A percentile compares a stretch with the other conserved stretches of the same genome.
Conservation (phyloP, 2,329 filamentous ascomycete species). For the Lachnellula subtilissima region DNA sequence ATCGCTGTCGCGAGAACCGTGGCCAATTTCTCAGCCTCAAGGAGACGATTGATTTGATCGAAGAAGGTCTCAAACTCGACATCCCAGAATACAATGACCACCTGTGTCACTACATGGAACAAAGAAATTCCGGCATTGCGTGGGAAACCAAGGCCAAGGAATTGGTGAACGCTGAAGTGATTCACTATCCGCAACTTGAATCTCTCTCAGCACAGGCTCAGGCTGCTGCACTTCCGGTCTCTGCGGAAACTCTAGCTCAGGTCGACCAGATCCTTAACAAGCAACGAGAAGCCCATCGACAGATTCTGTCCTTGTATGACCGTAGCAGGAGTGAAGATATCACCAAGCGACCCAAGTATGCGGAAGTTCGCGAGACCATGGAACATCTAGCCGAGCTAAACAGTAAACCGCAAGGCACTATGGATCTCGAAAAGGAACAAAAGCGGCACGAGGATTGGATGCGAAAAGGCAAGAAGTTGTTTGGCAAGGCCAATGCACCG, state of each 20-base stretch:
- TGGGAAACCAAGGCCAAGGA: conserved; percentile 95
- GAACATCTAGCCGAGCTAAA: conserved; percentile 83
- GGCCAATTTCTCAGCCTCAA: conserved; percentile 65
- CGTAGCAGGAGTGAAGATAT: conserved; percentile 72
- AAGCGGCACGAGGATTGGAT: conserved; percentile 99
- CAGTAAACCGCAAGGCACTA: conserved; percentile 83
- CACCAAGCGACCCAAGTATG: conserved; percentile 76
- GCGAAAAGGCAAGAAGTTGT: conserved; percentile 94
- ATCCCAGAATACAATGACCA: conserved; percentile 79
- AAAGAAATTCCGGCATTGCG: conserved; percentile 69
- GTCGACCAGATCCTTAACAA: conserved; percentile 94
- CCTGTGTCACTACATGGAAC: conserved; percentile 68
- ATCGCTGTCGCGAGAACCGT: conserved; percentile 63
- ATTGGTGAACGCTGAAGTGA: conserved; percentile 81
- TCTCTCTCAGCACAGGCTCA: conserved; percentile 80
- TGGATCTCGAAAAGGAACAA: conserved; percentile 90
- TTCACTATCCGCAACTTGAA: conserved; percentile 93
- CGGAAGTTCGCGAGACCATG: conserved; percentile 85
- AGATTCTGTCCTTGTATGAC: conserved; percentile 77
- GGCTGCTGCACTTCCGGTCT: conserved; percentile 68
- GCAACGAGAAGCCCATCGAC: conserved; percentile 87
- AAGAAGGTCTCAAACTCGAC: conserved; percentile 69
- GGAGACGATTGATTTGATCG: conserved; percentile 74
- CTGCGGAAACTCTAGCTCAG: conserved; percentile 69
- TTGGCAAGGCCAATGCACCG: conserved; percentile 95